These are phyloP conservation scores for Suillus discolor DNA, from an alignment of 768 basidiomycete species.

Conservation along the genomic window DNA sequence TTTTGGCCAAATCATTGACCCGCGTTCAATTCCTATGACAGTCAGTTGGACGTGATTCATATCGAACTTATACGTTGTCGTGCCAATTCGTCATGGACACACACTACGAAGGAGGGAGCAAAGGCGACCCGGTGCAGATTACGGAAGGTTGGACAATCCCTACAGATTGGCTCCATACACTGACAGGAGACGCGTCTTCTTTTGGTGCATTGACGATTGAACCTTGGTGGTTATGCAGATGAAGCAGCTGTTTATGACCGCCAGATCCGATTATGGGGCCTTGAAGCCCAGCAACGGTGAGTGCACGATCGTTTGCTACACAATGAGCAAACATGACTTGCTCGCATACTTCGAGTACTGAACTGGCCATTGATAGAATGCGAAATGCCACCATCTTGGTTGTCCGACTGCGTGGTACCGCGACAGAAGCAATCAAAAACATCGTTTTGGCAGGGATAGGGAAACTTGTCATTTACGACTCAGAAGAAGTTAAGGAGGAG, in stretches of 20 bases:
- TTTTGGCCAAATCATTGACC: not conserved
- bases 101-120: constrained; percentile 32
- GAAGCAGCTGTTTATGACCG: constrained; percentile 92
- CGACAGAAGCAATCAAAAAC: constrained; percentile 96
- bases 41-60: not conserved
- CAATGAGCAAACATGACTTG: not conserved
- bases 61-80: not conserved
- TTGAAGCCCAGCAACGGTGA: constrained; percentile 95
- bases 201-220: constrained; percentile 2
- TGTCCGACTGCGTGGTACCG: constrained; percentile 75
- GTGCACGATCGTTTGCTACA: constrained; percentile 17
- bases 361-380: constrained; percentile 60
- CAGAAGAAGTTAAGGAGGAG: constrained; percentile 70
- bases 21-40: not conserved
- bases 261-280: constrained; percentile 96
- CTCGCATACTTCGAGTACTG: constrained; percentile 15
- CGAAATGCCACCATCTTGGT: constrained; percentile 90
- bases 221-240: constrained; percentile 33
- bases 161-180: not conserved
- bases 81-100: constrained; percentile 19
- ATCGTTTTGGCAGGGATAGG: constrained; percentile 97
- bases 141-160: constrained; percentile 60
- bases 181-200: constrained; percentile 10
- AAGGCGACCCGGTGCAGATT: constrained; percentile 47
- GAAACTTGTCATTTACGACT: constrained; percentile 82